Percentiles rank a stretch among this genome's conserved stretches.
Evolutionary conservation across 176 grass and related monocot genomes (phyloP).

Genomic region (Chloris gayana): DNA sequence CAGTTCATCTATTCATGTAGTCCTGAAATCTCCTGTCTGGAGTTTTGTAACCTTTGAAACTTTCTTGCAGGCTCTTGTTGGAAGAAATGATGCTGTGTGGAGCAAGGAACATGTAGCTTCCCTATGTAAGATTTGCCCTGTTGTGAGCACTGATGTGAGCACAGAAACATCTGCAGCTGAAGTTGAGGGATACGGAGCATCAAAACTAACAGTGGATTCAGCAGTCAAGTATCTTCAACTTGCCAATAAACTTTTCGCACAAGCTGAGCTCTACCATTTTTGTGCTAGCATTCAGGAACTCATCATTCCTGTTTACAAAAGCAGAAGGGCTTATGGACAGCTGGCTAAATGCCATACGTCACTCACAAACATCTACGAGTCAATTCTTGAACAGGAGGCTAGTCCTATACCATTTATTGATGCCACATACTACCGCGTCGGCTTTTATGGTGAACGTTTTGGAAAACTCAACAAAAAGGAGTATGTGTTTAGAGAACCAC

Average conservation of each 20-base stretch:
- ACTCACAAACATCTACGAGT: conserved; percentile 86
- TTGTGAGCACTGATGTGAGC: conserved; percentile 77
- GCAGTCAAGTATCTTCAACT: conserved; percentile 99
- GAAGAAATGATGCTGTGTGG: conserved; percentile 98
- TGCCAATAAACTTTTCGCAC: conserved; percentile 87
- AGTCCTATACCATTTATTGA: conserved; percentile 97
- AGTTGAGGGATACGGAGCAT: conserved; percentile 98
- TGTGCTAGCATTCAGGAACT: conserved; percentile 93
- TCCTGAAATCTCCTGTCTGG: conserved; percentile 22
- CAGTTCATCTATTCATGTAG: conserved; percentile 15
- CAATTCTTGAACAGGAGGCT: conserved; percentile 96
- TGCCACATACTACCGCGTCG: conserved; percentile 96
- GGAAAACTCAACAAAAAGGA: conserved; percentile 90
- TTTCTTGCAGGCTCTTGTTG: conserved; percentile 84
- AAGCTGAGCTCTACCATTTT: conserved; percentile 97
- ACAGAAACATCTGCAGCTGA: conserved; percentile 88
- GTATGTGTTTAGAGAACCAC: conserved; percentile 84
- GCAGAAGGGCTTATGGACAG: conserved; percentile 86
- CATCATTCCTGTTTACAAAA: conserved; percentile 98
- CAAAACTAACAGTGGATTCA: conserved; percentile 90
- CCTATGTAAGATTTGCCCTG: conserved; percentile 85
- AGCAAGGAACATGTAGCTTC: conserved; percentile 84
- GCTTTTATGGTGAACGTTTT: conserved; percentile 93
- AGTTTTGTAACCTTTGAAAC: conserved; percentile 23
- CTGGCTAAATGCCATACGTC: conserved; percentile 98